Evolutionary conservation across 805 yeast genomes (phyloP).

Genomic region (Starmerella floris): DNA sequence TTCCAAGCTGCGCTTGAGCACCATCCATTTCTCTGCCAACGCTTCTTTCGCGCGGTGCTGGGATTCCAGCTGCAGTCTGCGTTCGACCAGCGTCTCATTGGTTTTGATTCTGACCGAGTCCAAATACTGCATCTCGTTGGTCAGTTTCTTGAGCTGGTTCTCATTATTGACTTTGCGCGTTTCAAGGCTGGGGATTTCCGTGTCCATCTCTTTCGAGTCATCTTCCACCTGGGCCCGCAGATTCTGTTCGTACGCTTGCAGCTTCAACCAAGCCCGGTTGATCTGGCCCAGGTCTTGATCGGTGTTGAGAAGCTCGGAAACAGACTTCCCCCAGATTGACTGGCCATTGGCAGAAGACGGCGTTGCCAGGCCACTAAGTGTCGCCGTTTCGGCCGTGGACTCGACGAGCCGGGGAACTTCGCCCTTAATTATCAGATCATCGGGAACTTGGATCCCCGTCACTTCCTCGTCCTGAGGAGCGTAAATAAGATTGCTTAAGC

Average conservation of each 20-base stretch:
- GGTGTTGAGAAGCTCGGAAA: not conserved
- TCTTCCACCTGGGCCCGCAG: not conserved
- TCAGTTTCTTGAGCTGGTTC: not conserved
- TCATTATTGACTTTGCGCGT: not conserved
- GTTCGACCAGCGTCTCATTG: not conserved
- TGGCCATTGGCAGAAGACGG: too few relatives aligned
- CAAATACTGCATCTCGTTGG: not conserved
- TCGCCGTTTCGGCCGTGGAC: not conserved
- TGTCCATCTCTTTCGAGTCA: not conserved
- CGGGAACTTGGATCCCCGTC: not conserved
- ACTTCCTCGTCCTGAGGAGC: not conserved
- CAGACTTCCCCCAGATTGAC: not conserved
- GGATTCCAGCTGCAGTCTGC: not conserved
- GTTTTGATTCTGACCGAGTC: not conserved
- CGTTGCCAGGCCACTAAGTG: too few relatives aligned
- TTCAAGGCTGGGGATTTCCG: conserved; percentile 2
- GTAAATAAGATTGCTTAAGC: not conserved
- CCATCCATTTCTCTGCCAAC: not conserved
- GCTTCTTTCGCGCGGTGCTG: not conserved
- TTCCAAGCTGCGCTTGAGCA: not conserved
- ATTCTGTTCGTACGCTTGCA: not conserved
- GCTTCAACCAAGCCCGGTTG: conserved; percentile 1
- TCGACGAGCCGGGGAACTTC: not conserved
- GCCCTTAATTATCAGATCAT: not conserved
- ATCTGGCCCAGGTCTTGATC: not conserved